Evolutionary conservation across 169 alveolate genomes (phyloP).

Genomic region (Sarcocystis neurona): DNA sequence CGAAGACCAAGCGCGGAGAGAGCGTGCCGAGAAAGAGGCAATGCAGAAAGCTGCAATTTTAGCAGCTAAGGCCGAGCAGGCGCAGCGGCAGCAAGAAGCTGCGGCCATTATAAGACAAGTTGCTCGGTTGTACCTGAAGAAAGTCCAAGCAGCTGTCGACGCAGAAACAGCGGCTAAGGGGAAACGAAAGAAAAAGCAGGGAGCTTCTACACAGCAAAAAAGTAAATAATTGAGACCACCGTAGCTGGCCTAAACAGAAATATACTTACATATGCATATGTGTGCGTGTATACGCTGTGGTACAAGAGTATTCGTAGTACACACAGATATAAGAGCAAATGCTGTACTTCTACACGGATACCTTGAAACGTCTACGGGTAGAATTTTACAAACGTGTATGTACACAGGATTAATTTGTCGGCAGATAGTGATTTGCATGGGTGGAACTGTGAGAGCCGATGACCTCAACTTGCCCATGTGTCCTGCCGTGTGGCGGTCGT

Average conservation of each 20-base stretch:
- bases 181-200: slow-evolving; percentile 14
- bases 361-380: no score
- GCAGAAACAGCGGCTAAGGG: not conserved
- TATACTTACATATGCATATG: no score
- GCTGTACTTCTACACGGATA: no score
- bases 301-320: no score
- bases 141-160: not conserved
- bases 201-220: not conserved
- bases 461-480: no score
- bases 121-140: slow-evolving; percentile 15
- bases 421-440: no score
- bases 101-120: not conserved
- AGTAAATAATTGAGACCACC: not conserved
- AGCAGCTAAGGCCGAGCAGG: not conserved
- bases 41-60: slow-evolving; percentile 1
- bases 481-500: no score
- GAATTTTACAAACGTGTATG: no score
- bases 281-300: no score
- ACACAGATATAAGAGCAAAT: no score
- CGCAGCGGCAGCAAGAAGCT: not conserved
- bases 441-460: no score
- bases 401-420: no score
- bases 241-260: not conserved
- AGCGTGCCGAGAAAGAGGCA: slow-evolving; percentile 12
- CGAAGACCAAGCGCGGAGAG: slow-evolving; percentile 18